A percentile compares a stretch with the other conserved stretches of the same genome.
Conservation (phyloP, 2,329 filamentous ascomycete genomes). For the Trichoderma koningii region DNA sequence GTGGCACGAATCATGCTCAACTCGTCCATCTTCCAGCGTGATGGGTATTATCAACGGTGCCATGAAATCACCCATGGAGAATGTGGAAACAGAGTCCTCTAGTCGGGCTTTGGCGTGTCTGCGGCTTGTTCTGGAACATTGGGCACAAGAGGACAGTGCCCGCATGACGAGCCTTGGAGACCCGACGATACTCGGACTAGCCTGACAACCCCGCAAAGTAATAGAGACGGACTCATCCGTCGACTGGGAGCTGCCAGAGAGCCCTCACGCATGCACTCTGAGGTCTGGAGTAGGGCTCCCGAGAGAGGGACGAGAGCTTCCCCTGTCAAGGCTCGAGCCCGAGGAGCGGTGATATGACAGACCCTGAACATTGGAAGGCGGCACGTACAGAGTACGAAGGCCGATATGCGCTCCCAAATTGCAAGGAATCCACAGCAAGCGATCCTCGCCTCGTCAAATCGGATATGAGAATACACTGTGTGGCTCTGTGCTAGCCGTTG, state of each 20-base stretch:
- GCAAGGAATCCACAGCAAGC: not conserved
- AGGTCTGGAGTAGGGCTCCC: not conserved
- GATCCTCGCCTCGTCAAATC: slow-evolving; percentile 21
- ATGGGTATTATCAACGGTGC: not conserved
- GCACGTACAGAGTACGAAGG: not conserved
- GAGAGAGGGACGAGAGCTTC: not conserved
- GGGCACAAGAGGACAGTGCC: slow-evolving; percentile 5
- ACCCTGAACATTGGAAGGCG: too few relatives aligned
- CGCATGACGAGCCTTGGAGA: slow-evolving; percentile 14
- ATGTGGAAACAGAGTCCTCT: slow-evolving; percentile 2
- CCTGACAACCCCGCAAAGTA: slow-evolving; percentile 22
- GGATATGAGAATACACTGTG: slow-evolving; percentile 19
- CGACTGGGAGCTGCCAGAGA: not conserved
- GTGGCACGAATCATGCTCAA: not conserved
- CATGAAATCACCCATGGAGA: not conserved
- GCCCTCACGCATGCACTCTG: not conserved
- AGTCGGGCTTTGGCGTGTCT: slow-evolving; percentile 2
- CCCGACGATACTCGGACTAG: not conserved
- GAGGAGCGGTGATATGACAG: not conserved
- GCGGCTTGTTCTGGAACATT: slow-evolving; percentile 17
- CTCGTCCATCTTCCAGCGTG: not conserved
- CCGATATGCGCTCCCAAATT: not conserved
- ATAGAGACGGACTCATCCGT: slow-evolving; percentile 14
- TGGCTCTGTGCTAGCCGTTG: slow-evolving; percentile 21
- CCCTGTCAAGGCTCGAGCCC: slow-evolving; percentile 3